These are phyloP conservation scores for Daldinia childiae DNA, from an alignment of 495 filamentous ascomycete species.

Conservation along the genomic window DNA sequence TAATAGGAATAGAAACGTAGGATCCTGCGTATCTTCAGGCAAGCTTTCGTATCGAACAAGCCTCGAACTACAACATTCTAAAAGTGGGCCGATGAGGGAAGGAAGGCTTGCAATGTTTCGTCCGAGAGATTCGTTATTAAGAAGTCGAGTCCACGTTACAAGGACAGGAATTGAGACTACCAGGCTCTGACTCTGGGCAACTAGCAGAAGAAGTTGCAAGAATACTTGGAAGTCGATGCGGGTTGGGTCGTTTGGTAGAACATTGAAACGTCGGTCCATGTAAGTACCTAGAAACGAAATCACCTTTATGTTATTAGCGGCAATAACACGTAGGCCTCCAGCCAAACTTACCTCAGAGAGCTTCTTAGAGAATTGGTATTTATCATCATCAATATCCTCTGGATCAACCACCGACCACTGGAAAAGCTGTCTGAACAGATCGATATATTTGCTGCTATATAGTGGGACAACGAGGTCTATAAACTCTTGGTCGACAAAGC, in stretches of 20 bases:
- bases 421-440: conserved; percentile 77
- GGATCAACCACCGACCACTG: conserved; percentile 84
- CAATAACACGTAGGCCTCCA: conserved; percentile 1
- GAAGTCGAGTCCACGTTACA: conserved; percentile 85
- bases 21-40: conserved; percentile 80
- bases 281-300: conserved; percentile 84
- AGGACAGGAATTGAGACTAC: conserved; percentile 91
- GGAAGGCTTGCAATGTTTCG: conserved; percentile 70
- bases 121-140: conserved; percentile 72
- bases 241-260: conserved; percentile 59
- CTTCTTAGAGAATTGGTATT: conserved; percentile 91
- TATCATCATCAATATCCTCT: conserved; percentile 84
- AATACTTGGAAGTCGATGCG: conserved; percentile 77
- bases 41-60: conserved; percentile 86
- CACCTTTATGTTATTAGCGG: conserved; percentile 63
- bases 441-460: conserved; percentile 74
- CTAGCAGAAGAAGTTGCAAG: conserved; percentile 77
- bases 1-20: conserved; percentile 79
- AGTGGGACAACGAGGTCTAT: conserved; percentile 79
- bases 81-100: conserved; percentile 71
- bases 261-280: conserved; percentile 76
- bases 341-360: conserved; percentile 77
- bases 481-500: conserved; percentile 82
- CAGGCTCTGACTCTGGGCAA: conserved; percentile 86
- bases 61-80: conserved; percentile 80